Conservation (phyloP, 2,329 filamentous ascomycete species). For the Fusarium compactum region DNA sequence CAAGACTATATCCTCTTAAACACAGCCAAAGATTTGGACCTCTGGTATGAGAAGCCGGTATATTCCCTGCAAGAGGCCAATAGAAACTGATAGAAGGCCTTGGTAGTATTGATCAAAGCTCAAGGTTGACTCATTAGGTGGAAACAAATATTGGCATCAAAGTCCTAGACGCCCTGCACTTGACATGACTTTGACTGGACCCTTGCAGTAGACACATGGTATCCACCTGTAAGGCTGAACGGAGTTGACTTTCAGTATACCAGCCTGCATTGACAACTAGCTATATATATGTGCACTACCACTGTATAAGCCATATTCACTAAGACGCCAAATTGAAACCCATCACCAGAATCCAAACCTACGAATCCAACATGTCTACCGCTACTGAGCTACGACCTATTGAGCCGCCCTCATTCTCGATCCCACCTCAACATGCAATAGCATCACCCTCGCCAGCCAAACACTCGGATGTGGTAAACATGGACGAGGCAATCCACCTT, state of each 20-base stretch:
- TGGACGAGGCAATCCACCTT: slow-evolving; percentile 47
- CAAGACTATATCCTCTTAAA: neutral
- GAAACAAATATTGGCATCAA: neutral
- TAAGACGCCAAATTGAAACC: neutral
- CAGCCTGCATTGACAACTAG: neutral
- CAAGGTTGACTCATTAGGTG: slow-evolving; percentile 27
- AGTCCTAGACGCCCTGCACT: slow-evolving; percentile 35
- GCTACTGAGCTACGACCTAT: slow-evolving; percentile 49
- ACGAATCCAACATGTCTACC: slow-evolving; percentile 47
- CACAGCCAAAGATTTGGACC: neutral
- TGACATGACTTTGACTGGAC: slow-evolving; percentile 28
- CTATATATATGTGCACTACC: slow-evolving; percentile 19
- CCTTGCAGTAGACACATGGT: neutral
- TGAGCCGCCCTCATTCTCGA: slow-evolving; percentile 36
- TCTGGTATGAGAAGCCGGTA: neutral
- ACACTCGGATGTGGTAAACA: slow-evolving; percentile 31
- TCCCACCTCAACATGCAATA: neutral
- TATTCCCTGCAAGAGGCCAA: neutral
- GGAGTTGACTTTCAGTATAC: neutral
- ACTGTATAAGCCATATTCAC: neutral
- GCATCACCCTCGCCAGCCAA: neutral
- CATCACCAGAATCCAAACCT: neutral
- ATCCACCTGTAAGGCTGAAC: slow-evolving; percentile 40
- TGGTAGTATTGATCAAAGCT: neutral
- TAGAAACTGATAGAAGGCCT: slow-evolving; percentile 4